Evolutionary conservation across 2,329 filamentous ascomycete genomes (phyloP).

Genomic region (Fusarium kyushuense): DNA sequence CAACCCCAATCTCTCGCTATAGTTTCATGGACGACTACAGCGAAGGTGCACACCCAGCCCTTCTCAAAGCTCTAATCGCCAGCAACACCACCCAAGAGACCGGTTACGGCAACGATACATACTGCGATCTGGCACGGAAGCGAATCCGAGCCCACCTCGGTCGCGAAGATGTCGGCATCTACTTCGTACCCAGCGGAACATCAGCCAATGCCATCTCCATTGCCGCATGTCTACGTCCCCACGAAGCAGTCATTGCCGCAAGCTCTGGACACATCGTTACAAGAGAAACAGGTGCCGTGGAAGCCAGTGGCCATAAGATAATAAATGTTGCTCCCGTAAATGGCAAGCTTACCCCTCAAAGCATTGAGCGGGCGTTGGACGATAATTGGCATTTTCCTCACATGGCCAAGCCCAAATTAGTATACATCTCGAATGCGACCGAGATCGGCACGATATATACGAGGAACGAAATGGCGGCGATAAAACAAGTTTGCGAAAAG

Average conservation of each 20-base stretch:
- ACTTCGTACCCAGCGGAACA: constrained; percentile 65
- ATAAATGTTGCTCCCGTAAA: constrained; percentile 60
- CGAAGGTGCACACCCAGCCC: constrained; percentile 63
- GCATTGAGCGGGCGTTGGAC: constrained; percentile 57
- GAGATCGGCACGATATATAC: constrained; percentile 64
- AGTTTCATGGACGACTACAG: constrained; percentile 65
- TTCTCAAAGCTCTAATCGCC: constrained; percentile 60
- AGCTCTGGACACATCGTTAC: constrained; percentile 63
- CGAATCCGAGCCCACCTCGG: constrained; percentile 56
- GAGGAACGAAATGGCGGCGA: constrained; percentile 55
- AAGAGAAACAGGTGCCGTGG: constrained; percentile 63
- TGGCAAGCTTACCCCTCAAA: constrained; percentile 61
- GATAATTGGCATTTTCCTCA: constrained; percentile 65
- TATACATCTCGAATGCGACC: constrained; percentile 65
- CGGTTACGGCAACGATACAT: constrained; percentile 62
- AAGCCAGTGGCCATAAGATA: constrained; percentile 64
- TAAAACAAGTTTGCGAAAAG: constrained; percentile 58
- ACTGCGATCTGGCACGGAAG: constrained; percentile 56
- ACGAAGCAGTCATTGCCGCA: constrained; percentile 64
- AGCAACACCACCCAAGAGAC: constrained; percentile 60
- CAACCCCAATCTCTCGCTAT: constrained; percentile 49
- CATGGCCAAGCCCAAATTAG: constrained; percentile 63
- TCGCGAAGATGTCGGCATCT: constrained; percentile 58
- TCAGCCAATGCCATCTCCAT: constrained; percentile 66
- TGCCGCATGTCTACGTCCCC: constrained; percentile 62